Percentiles rank a stretch among this genome's conserved stretches.
Conservation (phyloP, 108 stramenopile genomes). For the Fistulifera pelliculosa region DNA sequence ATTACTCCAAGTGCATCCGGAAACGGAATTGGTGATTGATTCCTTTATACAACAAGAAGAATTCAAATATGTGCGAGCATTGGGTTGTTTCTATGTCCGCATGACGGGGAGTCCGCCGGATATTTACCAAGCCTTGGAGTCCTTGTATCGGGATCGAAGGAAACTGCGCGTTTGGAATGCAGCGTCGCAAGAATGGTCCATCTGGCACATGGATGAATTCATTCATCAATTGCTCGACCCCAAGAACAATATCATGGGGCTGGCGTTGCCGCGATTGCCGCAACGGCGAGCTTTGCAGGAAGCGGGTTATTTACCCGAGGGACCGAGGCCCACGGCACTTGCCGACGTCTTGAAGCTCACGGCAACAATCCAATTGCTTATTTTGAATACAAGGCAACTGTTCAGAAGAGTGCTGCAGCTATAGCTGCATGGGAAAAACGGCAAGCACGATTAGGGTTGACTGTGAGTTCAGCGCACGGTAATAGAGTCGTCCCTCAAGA, state of each 20-base stretch:
- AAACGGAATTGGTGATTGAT: slow-evolving; percentile 81
- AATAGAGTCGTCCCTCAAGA: slow-evolving; percentile 8
- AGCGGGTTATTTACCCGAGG: slow-evolving; percentile 64
- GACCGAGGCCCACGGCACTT: slow-evolving; percentile 40
- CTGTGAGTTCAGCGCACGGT: slow-evolving; percentile 16
- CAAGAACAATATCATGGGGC: slow-evolving; percentile 62
- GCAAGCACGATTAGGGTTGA: slow-evolving; percentile 14
- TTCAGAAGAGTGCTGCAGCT: slow-evolving; percentile 41
- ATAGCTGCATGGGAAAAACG: slow-evolving; percentile 30
- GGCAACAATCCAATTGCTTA: slow-evolving; percentile 36
- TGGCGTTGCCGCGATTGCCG: slow-evolving; percentile 89
- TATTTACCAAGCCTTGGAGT: slow-evolving; percentile 85
- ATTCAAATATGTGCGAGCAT: slow-evolving; percentile 91
- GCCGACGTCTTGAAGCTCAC: slow-evolving; percentile 31
- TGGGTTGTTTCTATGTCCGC: slow-evolving; percentile 93
- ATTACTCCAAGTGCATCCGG: slow-evolving; percentile 93
- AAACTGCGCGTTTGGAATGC: slow-evolving; percentile 47
- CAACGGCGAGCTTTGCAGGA: slow-evolving; percentile 65
- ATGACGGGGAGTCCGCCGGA: slow-evolving; percentile 89
- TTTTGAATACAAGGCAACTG: slow-evolving; percentile 44
- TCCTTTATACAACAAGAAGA: slow-evolving; percentile 88
- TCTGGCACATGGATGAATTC: slow-evolving; percentile 87
- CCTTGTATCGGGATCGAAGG: slow-evolving; percentile 87
- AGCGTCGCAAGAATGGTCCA: slow-evolving; percentile 58
- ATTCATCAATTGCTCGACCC: slow-evolving; percentile 69